Evolutionary conservation across 345 rosid genomes (phyloP), one percentile per base, ranked within the genome.

Genomic region (Salix dunnii): DNA sequence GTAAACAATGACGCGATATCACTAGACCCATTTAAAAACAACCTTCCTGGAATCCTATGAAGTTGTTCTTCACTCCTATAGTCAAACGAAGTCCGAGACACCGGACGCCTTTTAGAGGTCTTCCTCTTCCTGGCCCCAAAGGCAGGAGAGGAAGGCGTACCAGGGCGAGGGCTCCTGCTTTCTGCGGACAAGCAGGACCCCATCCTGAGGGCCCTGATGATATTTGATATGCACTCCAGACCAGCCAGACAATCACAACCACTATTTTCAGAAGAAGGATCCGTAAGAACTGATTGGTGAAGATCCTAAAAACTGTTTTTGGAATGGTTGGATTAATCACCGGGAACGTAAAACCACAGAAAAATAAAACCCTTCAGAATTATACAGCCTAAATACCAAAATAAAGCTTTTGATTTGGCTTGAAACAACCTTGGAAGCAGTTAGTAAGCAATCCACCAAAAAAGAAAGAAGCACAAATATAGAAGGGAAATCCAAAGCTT

Each of bases 141-240:
- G 28, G 76, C 88, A 73, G 96, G 90, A 67, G 98, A 90, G 78
- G 90, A 82, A 48, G 97, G 97, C 20, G 97, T 87, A 10, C 97
- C 96, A 63, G 96, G 96, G 81, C 82, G 74, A 83, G 98, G 93
- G 85, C 92, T 92, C 91, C 94, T 85, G 94, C 90, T 90, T 81
- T 96, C 99, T 12, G 88, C 85, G 84, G 99, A 90, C 79, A 96
- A 91, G 93, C 98, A 96, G 98, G 99, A 96, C 90, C 97, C 99
- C 99, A 92, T 90, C 86, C 89, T 92, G 20, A 96, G 99, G 97
- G 98, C 98, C 92, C 99, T 93, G 94, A 96, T 81, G 63, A 96
- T 92, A 82, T 80, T 84, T 75, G 93, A 76, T 82, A 96, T 66
- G 96, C 99, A 96, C 85, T 96, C 99, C 94, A 96, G 96, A 85